Base-by-base conservation (phyloP, 306 rosid species). In the Sophora flavescens region DNA sequence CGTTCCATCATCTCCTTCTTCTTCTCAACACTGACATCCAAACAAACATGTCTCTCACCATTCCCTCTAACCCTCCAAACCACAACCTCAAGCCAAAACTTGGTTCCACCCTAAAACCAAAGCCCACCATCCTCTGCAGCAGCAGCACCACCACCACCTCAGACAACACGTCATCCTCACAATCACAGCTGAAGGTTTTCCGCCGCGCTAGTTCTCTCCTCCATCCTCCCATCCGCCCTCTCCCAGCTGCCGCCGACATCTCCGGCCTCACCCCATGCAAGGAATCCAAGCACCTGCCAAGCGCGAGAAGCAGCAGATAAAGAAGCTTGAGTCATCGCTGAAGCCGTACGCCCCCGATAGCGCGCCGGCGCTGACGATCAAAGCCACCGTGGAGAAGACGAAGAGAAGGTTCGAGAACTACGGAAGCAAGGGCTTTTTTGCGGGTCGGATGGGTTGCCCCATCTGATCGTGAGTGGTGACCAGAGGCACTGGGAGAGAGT, bases 401-500 rank as follows among this genome's bases (percentile, higher is more conserved):
- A 89, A 96, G 88, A 61, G 99, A 9, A 63, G 99, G 77, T 96
- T 96, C 53, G 88, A 80, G 0, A 91, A 91, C 84, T 96, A 96
- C 63, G 99, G 52, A 91, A 89, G 60, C 92, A 89, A 32, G 99
- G 99, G 0, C 59, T 96, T 66, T 86, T 92, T 0, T 96, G 99
- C 52, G 99, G 99, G 0, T 22, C 97, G 0, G 99, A 96, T 28
- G 99, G 99, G 67, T 66, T 96, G 17, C 99, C 99, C 0, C 99
- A 96, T 66, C 76, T 96, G 97, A 96, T 96, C 3, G 99, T 96
- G 70, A 96, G 81, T 68, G 99, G 99, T 0, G 98, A 96, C 84
- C 99, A 96, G 85, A 87, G 97, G 90, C 99, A 96, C 82, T 96
- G 99, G 99, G 99, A n/a, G 99, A 0, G 99, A 95, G 97, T 92